phyloP scores from a whole-genome alignment of 768 basidiomycete species.

The Hebeloma cylindrosporum region DNA sequence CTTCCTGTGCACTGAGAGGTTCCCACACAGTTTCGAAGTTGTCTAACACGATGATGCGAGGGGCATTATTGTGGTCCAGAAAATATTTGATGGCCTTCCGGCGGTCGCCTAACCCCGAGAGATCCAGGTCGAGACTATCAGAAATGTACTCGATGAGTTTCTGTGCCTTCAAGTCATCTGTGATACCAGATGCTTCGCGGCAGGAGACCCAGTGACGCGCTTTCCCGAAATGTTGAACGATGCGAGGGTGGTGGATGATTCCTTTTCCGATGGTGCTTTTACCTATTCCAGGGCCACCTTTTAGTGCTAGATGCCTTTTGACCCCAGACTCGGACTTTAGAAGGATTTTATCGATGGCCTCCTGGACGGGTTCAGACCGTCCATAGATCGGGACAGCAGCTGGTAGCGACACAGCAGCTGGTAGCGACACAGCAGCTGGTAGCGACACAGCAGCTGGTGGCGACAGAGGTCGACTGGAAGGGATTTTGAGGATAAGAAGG shows the following conservation, averaged over 20 bases:
- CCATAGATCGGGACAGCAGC: too few relatives aligned
- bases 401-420: too few relatives aligned
- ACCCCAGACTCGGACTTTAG: too few relatives aligned
- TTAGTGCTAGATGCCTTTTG: neutral
- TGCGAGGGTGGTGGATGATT: conserved; percentile 6
- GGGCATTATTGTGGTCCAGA: neutral
- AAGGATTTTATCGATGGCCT: too few relatives aligned
- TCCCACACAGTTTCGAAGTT: conserved; percentile 6
- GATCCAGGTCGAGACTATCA: neutral
- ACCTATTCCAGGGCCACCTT: conserved; percentile 1
- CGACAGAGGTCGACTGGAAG: too few relatives aligned
- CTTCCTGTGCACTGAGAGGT: neutral
- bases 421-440: too few relatives aligned
- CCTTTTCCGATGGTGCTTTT: neutral
- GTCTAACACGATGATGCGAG: conserved; percentile 4
- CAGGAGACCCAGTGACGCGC: conserved; percentile 11
- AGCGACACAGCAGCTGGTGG: too few relatives aligned
- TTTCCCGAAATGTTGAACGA: conserved; percentile 5
- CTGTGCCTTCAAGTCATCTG: neutral
- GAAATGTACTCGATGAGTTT: conserved; percentile 1
- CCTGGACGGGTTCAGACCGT: too few relatives aligned
- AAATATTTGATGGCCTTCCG: conserved; percentile 1
- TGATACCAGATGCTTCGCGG: conserved; percentile 3
- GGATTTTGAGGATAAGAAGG: too few relatives aligned
- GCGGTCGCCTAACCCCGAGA: neutral